Base-by-base conservation (phyloP, 805 yeast species). In the Hanseniaspora mollemarum region DNA sequence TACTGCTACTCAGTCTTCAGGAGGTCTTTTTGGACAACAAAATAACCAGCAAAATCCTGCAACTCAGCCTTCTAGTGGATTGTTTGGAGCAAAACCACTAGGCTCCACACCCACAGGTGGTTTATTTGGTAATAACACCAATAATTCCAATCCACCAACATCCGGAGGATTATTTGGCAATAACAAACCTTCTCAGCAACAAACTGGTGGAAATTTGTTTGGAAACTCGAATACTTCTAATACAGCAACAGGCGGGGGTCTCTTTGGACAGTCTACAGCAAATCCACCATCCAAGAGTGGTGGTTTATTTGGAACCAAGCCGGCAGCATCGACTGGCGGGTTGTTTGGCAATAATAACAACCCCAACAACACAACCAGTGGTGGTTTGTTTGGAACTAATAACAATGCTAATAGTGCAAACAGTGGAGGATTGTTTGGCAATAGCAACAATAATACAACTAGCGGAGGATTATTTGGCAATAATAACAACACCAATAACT, bases 101-200 rank as follows among this genome's bases (percentile, higher is more conserved):
- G n/a, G 18, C n/a, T 6, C 36, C 10, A 15, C 15, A 15, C 16
- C 8, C 10, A 12, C 36, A 12, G 36, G 36, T 32, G 36, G 36
- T 32, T n/a, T 32, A 12, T 32, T 32, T 32, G 36, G 36, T n/a
- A n/a, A n/a, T n/a, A 15, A 43, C n/a, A 31, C 53, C 38, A 54
- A 29, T 18, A 33, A 53, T 7, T 39, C 50, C 13, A 38, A 54
- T 38, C 43, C 63, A 10, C 60, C 65, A n/a, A n/a, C n/a, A n/a
- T n/a, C n/a, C n/a, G 71, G 72, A 15, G 75, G 76, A 3, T 59
- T 74, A 48, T 75, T 76, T 60, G 78, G 78, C n/a, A n/a, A n/a
- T n/a, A n/a, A n/a, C n/a, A n/a, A n/a, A n/a, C n/a, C n/a, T n/a
- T n/a, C n/a, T n/a, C n/a, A n/a, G n/a, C n/a, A n/a, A n/a, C n/a